A percentile compares a stretch with the other conserved stretches of the same genome.
These are phyloP conservation scores for Nemania abortiva DNA, from an alignment of 2,329 filamentous ascomycete genomes.

Conservation along the genomic window DNA sequence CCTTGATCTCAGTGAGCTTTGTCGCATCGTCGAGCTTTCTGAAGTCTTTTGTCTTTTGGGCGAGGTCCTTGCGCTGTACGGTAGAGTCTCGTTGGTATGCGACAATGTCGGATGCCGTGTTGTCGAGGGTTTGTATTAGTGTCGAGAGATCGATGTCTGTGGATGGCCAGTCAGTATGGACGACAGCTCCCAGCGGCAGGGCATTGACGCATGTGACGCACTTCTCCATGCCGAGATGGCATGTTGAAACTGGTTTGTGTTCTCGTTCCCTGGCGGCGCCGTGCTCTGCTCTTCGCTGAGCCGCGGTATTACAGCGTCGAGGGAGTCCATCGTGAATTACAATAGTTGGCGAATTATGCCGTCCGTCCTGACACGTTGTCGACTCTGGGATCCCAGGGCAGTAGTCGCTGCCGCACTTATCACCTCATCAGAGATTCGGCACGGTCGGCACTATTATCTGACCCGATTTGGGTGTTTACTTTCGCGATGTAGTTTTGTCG, in stretches of 20 bases:
- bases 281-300: slow-evolving; percentile 40
- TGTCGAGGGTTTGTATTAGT: slow-evolving; percentile 87
- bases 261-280: slow-evolving; percentile 57
- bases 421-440: slow-evolving; percentile 42
- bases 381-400: slow-evolving; percentile 39
- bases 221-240: slow-evolving; percentile 97
- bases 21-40: slow-evolving; percentile 87
- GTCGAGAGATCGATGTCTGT: slow-evolving; percentile 87
- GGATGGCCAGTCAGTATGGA: slow-evolving; percentile 44
- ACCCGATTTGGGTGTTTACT: slow-evolving; percentile 1
- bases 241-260: slow-evolving; percentile 93
- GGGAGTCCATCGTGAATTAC: slow-evolving; percentile 40
- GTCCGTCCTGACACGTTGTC: slow-evolving; percentile 46
- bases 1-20: slow-evolving; percentile 90
- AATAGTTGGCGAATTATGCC: background rate
- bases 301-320: slow-evolving; percentile 46
- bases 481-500: slow-evolving; percentile 7
- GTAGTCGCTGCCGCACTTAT: slow-evolving; percentile 41
- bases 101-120: slow-evolving; percentile 94
- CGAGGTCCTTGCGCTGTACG: slow-evolving; percentile 93
- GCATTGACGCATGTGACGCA: slow-evolving; percentile 57
- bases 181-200: slow-evolving; percentile 23
- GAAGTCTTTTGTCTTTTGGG: slow-evolving; percentile 99
- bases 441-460: background rate
- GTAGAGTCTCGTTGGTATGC: slow-evolving; percentile 94